Evolutionary conservation across 306 rosid genomes (phyloP), one percentile per base, ranked within the genome.

Genomic region (Pyrus pyrifolia): DNA sequence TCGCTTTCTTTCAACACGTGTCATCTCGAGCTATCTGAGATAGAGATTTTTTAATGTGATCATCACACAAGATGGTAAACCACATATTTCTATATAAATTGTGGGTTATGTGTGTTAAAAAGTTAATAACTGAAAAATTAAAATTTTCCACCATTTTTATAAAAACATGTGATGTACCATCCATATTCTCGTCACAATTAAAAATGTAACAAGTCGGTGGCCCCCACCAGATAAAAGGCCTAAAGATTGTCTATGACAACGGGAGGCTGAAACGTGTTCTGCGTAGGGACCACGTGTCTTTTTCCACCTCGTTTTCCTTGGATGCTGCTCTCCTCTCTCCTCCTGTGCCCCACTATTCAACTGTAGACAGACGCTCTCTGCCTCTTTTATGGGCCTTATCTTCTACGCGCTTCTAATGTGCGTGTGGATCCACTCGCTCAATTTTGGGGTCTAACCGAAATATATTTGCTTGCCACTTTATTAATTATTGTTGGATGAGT

Each of bases 1-100:
- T 78, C 61, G 72, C 55, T 88, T 65, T 80, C 68, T 1, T 0
- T 4, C 3, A 71, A 83, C 91, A 84, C 91, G 91, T 91, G 88
- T 75, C 55, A 8, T 15, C 2, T 11, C 0, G 6, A 33, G 23
- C 65, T 21, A 38, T 52, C 35, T 30, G 67, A 40, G n/a, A 21
- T 2, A 17, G 5, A 67, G 25, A 30, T 30, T 30, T 30, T 30
- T 30, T 4, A 30, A 0, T 30, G 4, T 30, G 31, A 30, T 0
- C 31, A 4, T 30, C 31, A 30, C 4, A 30, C 5, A 0, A 30
- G 31, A 0, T 30, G 5, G 0, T 30, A 30, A 0, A 30, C 5
- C 31, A 30, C 31, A 4, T 30, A 4, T 30, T 4, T 0, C 1
- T 30, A 30, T 30, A 30, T 30, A 30, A 30, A 30, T 30, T 0